Conservation (phyloP, 139 green algal species). For the Picochlorum sp. region DNA sequence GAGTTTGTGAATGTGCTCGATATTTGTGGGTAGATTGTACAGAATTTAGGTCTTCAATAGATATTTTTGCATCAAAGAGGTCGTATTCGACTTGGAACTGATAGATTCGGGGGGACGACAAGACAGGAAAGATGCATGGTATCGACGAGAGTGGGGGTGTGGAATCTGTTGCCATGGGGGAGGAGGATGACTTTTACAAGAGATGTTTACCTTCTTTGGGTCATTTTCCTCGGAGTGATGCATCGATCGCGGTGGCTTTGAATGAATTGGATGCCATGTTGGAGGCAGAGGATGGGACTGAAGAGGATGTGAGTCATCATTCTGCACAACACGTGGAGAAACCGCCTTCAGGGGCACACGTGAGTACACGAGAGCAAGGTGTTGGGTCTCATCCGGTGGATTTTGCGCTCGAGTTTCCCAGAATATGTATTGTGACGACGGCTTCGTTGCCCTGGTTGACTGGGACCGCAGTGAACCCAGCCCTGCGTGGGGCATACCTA, state of each 20-base stretch:
- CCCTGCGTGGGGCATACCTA: slow-evolving; percentile 55
- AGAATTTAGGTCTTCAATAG: no score
- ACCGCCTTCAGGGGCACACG: background rate
- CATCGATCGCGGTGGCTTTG: slow-evolving; percentile 9
- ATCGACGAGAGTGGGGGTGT: no score
- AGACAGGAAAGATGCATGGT: no score
- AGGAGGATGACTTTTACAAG: background rate
- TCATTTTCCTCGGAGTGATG: slow-evolving; percentile 3
- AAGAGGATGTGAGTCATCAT: slow-evolving; percentile 3
- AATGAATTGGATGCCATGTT: slow-evolving; percentile 9
- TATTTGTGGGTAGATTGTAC: no score
- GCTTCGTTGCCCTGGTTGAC: slow-evolving; percentile 63
- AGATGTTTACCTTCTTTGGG: background rate
- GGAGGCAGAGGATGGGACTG: slow-evolving; percentile 5
- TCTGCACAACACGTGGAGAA: background rate
- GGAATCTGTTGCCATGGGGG: no score
- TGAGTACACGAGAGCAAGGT: background rate
- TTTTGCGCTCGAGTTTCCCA: background rate
- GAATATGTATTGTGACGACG: slow-evolving; percentile 46
- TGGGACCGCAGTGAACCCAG: slow-evolving; percentile 60
- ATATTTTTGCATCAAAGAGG: no score
- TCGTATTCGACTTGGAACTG: no score
- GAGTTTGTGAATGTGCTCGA: no score
- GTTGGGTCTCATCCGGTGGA: slow-evolving; percentile 14
- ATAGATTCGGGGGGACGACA: no score